phyloP scores from a whole-genome alignment of 1,139 yeast genomes.

The Kurtzmaniella natalensis region DNA sequence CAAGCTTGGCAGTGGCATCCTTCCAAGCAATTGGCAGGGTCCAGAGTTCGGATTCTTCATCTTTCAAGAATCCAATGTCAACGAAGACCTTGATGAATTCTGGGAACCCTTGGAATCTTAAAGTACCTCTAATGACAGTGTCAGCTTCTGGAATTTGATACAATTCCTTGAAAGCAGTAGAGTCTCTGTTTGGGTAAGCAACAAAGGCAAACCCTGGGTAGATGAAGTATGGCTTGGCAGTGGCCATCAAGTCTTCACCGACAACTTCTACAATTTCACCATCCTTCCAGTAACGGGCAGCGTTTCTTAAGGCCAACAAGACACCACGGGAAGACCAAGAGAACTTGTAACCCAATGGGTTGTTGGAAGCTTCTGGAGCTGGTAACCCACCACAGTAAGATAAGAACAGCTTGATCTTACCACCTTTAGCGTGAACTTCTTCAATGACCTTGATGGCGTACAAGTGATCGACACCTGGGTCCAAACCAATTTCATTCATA shows the following conservation, averaged over 20 bases:
- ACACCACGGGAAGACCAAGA: conserved; percentile 99
- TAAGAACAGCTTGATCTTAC: conserved; percentile 88
- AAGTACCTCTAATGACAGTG: conserved; percentile 93
- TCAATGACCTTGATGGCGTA: conserved; percentile 97
- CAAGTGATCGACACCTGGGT: conserved; percentile 97
- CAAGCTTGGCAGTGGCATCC: conserved; percentile 71
- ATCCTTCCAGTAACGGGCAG: conserved; percentile 84
- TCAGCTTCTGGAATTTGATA: conserved; percentile 96
- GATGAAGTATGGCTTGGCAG: conserved; percentile 92
- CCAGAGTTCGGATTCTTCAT: conserved; percentile 61
- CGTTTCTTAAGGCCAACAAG: conserved; percentile 87
- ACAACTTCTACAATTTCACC: conserved; percentile 77
- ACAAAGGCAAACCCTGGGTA: conserved; percentile 95
- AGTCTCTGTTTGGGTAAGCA: conserved; percentile 97
- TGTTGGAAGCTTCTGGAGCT: conserved; percentile 95
- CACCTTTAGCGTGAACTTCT: conserved; percentile 88
- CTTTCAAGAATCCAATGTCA: conserved; percentile 88
- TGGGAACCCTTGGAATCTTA: conserved; percentile 98
- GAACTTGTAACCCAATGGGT: conserved; percentile 97
- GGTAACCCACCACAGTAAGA: conserved; percentile 99
- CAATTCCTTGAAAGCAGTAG: conserved; percentile 87
- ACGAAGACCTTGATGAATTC: conserved; percentile 94
- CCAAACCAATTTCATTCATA: conserved; percentile 92
- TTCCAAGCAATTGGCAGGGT: conserved; percentile 71
- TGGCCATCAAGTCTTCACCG: conserved; percentile 90